Conservation (phyloP, 306 rosid species). For the Boehmeria nivea region DNA sequence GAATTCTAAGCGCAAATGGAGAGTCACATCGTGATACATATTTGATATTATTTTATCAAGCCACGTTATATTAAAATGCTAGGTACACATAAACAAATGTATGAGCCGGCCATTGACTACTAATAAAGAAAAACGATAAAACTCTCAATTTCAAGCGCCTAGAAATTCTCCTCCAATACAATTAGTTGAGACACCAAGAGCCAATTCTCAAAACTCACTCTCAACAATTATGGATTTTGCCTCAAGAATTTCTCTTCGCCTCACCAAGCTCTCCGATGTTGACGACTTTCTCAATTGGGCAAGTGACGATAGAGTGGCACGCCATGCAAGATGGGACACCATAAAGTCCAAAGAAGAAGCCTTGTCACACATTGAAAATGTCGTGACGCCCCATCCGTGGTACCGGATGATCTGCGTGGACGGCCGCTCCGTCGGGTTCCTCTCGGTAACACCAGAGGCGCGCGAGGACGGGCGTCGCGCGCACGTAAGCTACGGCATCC, state of each 20-base stretch:
- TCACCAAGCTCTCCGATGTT: conserved; percentile 17
- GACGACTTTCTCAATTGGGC: conserved; percentile 22
- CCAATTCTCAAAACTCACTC: too few relatives aligned
- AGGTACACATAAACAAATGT: too few relatives aligned
- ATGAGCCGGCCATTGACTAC: too few relatives aligned
- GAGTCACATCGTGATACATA: too few relatives aligned
- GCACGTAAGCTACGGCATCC: conserved; percentile 14
- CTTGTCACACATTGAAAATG: conserved; percentile 11
- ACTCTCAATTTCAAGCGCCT: too few relatives aligned
- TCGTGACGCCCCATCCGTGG: conserved; percentile 21
- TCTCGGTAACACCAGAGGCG: conserved; percentile 11
- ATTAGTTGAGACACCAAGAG: too few relatives aligned
- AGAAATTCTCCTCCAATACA: too few relatives aligned
- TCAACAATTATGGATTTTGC: too few relatives aligned
- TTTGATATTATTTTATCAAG: too few relatives aligned
- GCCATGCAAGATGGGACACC: conserved; percentile 25
- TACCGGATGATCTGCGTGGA: conserved; percentile 32
- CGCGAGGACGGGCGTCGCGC: conserved; percentile 20
- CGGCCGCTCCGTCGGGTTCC: conserved; percentile 24
- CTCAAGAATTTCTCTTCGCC: conserved; percentile 29
- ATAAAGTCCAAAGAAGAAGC: conserved; percentile 25
- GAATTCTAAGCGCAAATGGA: too few relatives aligned
- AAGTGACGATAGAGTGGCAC: conserved; percentile 19
- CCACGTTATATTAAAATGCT: too few relatives aligned
- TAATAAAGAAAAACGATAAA: too few relatives aligned